Percentiles rank a stretch among this genome's conserved stretches.
These are phyloP conservation scores for Alternaria angustiovoidea DNA, from an alignment of 2,329 filamentous ascomycete genomes.

Conservation along the genomic window DNA sequence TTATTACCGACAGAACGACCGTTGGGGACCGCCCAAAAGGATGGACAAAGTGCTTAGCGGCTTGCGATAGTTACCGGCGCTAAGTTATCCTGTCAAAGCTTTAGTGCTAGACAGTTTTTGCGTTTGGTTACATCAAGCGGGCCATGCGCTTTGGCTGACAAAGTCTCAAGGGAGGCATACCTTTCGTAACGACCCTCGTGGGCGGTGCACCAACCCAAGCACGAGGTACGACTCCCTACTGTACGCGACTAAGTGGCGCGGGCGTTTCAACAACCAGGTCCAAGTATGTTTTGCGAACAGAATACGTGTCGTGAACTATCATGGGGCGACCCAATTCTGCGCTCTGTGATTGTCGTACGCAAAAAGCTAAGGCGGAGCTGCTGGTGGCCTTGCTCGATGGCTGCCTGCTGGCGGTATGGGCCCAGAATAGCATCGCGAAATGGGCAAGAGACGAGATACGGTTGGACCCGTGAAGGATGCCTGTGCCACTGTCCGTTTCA, in stretches of 20 bases:
- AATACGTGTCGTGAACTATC: neutral
- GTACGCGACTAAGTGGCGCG: conserved; percentile 4
- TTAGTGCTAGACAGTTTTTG: conserved; percentile 22
- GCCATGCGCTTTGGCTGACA: conserved; percentile 2
- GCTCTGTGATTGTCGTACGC: neutral
- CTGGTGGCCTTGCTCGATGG: neutral
- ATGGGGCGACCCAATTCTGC: neutral
- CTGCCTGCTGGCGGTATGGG: neutral
- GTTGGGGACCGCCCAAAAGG: conserved; percentile 15
- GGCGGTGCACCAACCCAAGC: conserved; percentile 8
- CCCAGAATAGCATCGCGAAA: conserved; percentile 9
- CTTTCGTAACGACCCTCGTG: conserved; percentile 1
- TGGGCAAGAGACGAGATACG: conserved; percentile 8
- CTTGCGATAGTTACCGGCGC: conserved; percentile 26
- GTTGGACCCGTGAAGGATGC: conserved; percentile 13
- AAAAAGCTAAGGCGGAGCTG: neutral
- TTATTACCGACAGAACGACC: conserved; percentile 21
- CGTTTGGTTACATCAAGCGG: conserved; percentile 5
- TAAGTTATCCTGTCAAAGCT: conserved; percentile 17
- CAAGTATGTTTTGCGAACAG: conserved; percentile 3
- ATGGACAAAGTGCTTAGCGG: conserved; percentile 25
- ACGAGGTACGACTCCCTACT: neutral
- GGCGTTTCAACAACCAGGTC: neutral
- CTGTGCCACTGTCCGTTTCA: conserved; percentile 10
- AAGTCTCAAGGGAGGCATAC: conserved; percentile 2